Percentiles rank a stretch among this genome's conserved stretches.
Conservation (phyloP, 1,284 basidiomycete genomes). For the Trichosporon inkin region DNA sequence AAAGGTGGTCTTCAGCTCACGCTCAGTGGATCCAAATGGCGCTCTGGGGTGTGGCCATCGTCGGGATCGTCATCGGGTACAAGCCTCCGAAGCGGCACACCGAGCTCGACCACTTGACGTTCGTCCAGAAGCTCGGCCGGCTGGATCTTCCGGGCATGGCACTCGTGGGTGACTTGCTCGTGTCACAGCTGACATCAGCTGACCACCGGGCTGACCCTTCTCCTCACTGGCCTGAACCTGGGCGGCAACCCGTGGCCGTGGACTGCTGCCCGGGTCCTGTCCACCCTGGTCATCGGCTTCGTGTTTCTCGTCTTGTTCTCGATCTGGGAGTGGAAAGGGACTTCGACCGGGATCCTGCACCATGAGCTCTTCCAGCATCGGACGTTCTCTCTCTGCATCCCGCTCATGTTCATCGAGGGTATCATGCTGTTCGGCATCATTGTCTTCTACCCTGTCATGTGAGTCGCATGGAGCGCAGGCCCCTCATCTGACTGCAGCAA, state of each 20-base stretch:
- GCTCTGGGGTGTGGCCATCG: constrained; percentile 8
- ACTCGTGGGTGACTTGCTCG: constrained; percentile 1
- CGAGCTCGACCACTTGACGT: constrained; percentile 10
- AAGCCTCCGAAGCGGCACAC: constrained; percentile 20
- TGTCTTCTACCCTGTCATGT: constrained; percentile 21
- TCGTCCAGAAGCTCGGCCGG: constrained; percentile 9
- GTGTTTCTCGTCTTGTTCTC: constrained; percentile 7
- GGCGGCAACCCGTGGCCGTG: constrained; percentile 18
- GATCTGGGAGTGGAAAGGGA: constrained; percentile 18
- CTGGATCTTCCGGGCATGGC: constrained; percentile 14
- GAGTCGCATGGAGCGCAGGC: not conserved
- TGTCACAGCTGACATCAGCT: constrained; percentile 14
- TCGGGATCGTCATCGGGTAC: constrained; percentile 11
- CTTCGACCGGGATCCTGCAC: constrained; percentile 16
- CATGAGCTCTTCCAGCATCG: constrained; percentile 23
- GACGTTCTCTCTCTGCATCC: constrained; percentile 20
- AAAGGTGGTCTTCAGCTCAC: not conserved
- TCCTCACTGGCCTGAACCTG: constrained; percentile 9
- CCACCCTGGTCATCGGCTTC: constrained; percentile 12
- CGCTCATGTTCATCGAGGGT: constrained; percentile 24
- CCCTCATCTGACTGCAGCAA: constrained; percentile 5
- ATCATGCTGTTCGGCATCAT: constrained; percentile 19
- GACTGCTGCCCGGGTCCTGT: constrained; percentile 9
- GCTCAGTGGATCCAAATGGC: constrained; percentile 18
- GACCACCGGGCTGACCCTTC: not conserved